phyloP scores from a whole-genome alignment of 1,284 basidiomycete genomes.

The Malassezia sp. region DNA sequence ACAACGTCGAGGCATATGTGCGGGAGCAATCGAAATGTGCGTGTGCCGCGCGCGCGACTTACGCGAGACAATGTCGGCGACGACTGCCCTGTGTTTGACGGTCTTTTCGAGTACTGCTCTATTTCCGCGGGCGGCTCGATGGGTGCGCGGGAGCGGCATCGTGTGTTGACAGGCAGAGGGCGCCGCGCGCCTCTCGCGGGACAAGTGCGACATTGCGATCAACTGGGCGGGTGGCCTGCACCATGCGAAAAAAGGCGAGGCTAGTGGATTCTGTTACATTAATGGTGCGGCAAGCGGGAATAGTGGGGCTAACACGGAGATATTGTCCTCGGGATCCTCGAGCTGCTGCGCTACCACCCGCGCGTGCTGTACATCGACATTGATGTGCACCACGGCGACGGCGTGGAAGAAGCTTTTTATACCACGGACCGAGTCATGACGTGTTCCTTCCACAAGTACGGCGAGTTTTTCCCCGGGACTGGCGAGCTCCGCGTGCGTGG shows the following conservation, averaged over 20 bases:
- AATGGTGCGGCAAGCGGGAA: too few relatives aligned
- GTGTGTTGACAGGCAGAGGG: slow-evolving; percentile 58
- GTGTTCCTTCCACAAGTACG: slow-evolving; percentile 95
- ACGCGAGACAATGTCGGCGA: slow-evolving; percentile 67
- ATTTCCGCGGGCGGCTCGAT: slow-evolving; percentile 97
- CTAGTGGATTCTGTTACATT: slow-evolving; percentile 96
- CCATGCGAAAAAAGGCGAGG: slow-evolving; percentile 97
- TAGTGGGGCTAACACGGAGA: too few relatives aligned
- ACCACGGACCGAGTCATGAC: slow-evolving; percentile 99
- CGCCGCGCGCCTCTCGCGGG: slow-evolving; percentile 80
- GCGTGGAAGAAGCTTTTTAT: slow-evolving; percentile 98
- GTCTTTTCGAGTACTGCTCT: slow-evolving; percentile 93
- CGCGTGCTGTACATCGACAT: slow-evolving; percentile 97
- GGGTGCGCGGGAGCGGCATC: slow-evolving; percentile 57
- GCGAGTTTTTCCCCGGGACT: slow-evolving; percentile 97
- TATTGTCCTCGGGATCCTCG: slow-evolving; percentile 92
- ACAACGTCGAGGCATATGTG: slow-evolving; percentile 73
- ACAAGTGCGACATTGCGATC: slow-evolving; percentile 96
- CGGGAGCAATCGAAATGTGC: slow-evolving; percentile 95
- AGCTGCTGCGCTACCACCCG: slow-evolving; percentile 82
- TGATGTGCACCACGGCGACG: slow-evolving; percentile 97
- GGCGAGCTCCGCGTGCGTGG: slow-evolving; percentile 89
- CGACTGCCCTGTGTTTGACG: slow-evolving; percentile 96
- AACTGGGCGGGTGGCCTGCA: slow-evolving; percentile 98
- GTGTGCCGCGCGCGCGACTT: not conserved